phyloP scores from a whole-genome alignment of 2,329 filamentous ascomycete species.

The Phaeoacremonium minimum region DNA sequence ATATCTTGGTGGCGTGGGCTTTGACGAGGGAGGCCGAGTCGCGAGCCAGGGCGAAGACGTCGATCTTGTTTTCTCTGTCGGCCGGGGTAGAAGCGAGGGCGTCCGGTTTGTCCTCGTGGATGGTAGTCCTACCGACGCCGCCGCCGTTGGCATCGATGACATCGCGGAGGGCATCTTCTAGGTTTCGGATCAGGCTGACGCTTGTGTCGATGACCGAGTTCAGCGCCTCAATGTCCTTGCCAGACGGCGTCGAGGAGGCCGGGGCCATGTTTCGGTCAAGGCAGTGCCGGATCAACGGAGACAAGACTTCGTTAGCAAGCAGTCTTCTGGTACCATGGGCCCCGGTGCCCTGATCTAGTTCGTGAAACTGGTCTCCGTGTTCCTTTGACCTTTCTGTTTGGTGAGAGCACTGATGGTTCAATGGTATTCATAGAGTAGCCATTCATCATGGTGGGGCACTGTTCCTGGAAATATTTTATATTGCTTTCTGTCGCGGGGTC shows the following conservation, averaged over 20 bases:
- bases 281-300: too few species aligned
- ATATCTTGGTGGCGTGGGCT: conserved; percentile 83
- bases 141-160: conserved; percentile 9
- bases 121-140: conserved; percentile 1
- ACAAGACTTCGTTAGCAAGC: too few species aligned
- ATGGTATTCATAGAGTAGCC: too few species aligned
- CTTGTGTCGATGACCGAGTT: conserved; percentile 14
- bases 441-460: too few species aligned
- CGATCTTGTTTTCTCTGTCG: conserved; percentile 21
- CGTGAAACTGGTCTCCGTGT: too few species aligned
- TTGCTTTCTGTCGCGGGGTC: too few species aligned
- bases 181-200: conserved; percentile 14
- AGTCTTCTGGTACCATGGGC: too few species aligned
- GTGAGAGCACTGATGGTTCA: too few species aligned
- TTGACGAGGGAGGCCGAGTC: conserved; percentile 70
- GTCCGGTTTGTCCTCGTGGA: conserved; percentile 5
- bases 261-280: neutral
- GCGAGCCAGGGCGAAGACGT: conserved; percentile 64
- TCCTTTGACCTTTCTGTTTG: too few species aligned
- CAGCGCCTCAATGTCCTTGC: conserved; percentile 15
- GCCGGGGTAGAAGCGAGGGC: conserved; percentile 10
- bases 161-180: conserved; percentile 7
- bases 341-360: too few species aligned
- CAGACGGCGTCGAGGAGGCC: conserved; percentile 7
- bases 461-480: too few species aligned